Evolutionary conservation across 257 asterid species (phyloP).

Genomic region (Solanum pennellii): DNA sequence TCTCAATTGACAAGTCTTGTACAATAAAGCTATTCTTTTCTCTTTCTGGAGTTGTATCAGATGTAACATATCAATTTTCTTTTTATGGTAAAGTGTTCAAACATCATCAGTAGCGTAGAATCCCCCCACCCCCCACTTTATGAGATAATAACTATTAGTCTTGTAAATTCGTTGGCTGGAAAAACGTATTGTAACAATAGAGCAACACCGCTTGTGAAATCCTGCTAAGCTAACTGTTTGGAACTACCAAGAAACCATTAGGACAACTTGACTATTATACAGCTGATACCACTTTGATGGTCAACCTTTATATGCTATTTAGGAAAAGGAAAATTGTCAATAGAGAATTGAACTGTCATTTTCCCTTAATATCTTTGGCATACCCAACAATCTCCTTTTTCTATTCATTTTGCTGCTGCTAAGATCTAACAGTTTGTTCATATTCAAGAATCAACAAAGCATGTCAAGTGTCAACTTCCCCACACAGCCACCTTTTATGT

Average conservation of each 20-base stretch:
- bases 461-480: not conserved
- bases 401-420: not conserved
- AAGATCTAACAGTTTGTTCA: not conserved
- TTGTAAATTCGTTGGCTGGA: not conserved
- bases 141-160: not conserved
- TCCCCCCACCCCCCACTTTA: not conserved
- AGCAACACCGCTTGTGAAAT: not conserved
- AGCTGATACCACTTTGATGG: not conserved
- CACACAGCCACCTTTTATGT: not conserved
- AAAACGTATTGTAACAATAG: not conserved
- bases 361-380: not conserved
- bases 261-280: not conserved
- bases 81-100: not conserved
- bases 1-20: not conserved
- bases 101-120: not conserved
- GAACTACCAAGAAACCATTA: not conserved
- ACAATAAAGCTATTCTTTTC: not conserved
- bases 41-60: not conserved
- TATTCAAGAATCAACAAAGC: not conserved
- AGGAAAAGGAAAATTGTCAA: not conserved
- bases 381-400: not conserved
- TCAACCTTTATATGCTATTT: not conserved
- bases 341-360: not conserved
- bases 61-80: not conserved
- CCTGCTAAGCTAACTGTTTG: not conserved